Conservation (phyloP, 1,284 basidiomycete genomes). For the Ustilago curta region DNA sequence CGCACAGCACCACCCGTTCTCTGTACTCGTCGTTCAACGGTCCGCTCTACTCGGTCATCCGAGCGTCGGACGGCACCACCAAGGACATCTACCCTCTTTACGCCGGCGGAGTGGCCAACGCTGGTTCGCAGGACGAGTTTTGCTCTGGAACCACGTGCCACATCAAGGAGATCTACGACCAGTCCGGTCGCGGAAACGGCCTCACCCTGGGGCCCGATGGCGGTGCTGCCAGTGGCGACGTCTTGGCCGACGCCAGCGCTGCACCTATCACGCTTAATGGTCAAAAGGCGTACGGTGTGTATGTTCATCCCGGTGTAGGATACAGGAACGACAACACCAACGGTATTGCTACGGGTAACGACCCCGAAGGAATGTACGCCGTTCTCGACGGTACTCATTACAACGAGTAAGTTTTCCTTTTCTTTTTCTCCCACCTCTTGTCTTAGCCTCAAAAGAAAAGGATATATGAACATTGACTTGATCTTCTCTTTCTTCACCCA, state of each 20-base stretch:
- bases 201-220: slow-evolving; percentile 28
- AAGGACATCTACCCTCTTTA: slow-evolving; percentile 15
- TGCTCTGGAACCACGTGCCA: slow-evolving; percentile 21
- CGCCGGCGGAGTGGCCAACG: slow-evolving; percentile 26
- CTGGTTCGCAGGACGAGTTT: slow-evolving; percentile 29
- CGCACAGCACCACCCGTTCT: slow-evolving; percentile 34
- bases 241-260: slow-evolving; percentile 11
- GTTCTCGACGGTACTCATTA: slow-evolving; percentile 23
- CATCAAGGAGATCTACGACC: slow-evolving; percentile 34
- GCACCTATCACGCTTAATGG: slow-evolving; percentile 23
- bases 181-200: slow-evolving; percentile 24
- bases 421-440: no score
- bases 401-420: slow-evolving; percentile 6
- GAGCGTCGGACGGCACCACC: slow-evolving; percentile 6
- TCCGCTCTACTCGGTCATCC: slow-evolving; percentile 26
- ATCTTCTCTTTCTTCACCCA: not conserved
- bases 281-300: slow-evolving; percentile 36
- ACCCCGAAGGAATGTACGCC: slow-evolving; percentile 34
- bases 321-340: slow-evolving; percentile 38
- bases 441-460: no score
- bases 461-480: no score
- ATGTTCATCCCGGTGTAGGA: slow-evolving; percentile 14
- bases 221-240: slow-evolving; percentile 14
- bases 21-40: slow-evolving; percentile 27
- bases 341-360: slow-evolving; percentile 37